Evolutionary conservation across 164 flowering plant genomes (phyloP), one percentile per base, ranked within the genome.

Genomic region (Platanus orientalis): DNA sequence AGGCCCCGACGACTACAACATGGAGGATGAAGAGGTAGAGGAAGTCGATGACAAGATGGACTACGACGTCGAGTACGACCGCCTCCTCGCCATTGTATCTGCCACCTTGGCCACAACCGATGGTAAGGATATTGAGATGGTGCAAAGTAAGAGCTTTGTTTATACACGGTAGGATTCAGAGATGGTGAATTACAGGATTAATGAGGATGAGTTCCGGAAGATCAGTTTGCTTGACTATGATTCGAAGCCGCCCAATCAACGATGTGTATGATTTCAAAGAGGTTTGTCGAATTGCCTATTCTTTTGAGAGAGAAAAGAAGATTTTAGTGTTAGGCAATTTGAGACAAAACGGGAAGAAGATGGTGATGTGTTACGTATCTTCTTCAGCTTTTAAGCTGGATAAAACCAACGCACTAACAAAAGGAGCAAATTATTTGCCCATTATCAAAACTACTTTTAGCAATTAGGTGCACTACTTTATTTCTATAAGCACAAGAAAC

Each of bases 181-280:
- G 62, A 80, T 75, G 80, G 81, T 89, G 4, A 90, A 86, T 78
- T 91, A 91, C 53, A 72, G 89, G 79, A 94, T 94, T 54, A 81
- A 89, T 30, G 99, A 91, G 76, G 97, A 94, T 1, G 95, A 91
- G 78, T 94, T 91, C 62, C 99, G 89, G 61, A 94, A 91, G 80
- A 79, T 91, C 40, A 61, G 84, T 54, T 74, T 94, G 61, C 30
- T 89, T 19, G 84, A 94, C 54, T 94, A 97, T 53, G 99, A 91
- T 75, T 94, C 91, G 76, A 94, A 89, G 74, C 95, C 96, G 1
- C 96, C 93, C 3, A 96, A 94, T 65, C 96, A 71, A 79, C 53
- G 96, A 89, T 73, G 96, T 92, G 17, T 92, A 88, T 61, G 96
- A 92, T 57, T 92, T 72, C 66, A 71, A 80, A 36, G 83, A 79